Evolutionary conservation across 495 filamentous ascomycete genomes (phyloP), one percentile per base, ranked within the genome.

Genomic region (Lasiosphaeria ovina): DNA sequence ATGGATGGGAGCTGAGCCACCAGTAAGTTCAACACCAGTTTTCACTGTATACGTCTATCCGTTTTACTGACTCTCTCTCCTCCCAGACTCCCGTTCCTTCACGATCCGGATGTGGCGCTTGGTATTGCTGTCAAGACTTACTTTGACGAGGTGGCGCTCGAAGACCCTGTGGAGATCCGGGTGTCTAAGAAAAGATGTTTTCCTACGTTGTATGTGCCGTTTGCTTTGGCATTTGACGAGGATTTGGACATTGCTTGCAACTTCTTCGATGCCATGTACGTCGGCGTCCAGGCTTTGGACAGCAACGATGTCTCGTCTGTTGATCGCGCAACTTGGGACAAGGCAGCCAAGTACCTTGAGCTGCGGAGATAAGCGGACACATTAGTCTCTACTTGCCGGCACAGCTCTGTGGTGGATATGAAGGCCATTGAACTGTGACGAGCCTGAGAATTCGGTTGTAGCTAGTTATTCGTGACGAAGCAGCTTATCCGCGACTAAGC

Each of bases 121-220:
- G 93, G 91, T 16, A 94, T 98, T 67, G 92, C 92, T 3, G 89
- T 94, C 32, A 92, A 95, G 72, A 92, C 90, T 6, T 93, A 95
- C 71, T 82, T 99, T 24, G 95, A 99, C 67, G 93, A 97, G 55
- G 76, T 83, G 33, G 75, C 85, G 48, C 82, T 85, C 5, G 77
- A 81, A 9, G 85, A 88, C 33, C 82, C 83, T 5, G 77, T 83
- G 10, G 80, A 83, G 10, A 81, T 83, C 55, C 85, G 87, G 44
- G 85, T 83, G 59, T 68, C 72, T 8, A 86, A 87, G 70, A 85
- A 77, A 51, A 64, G 73, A 42, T 65, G 73, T 1, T 81, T 90
- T 63, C 84, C 87, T 32, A 78, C 74, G 3, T 90, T 83, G 74
- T 93, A 71, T 59, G 73, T 97, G 66, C 89, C 89, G 14, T 87